Base-by-base conservation (phyloP, 176 grass and related monocot species). In the Eleusine coracana region DNA sequence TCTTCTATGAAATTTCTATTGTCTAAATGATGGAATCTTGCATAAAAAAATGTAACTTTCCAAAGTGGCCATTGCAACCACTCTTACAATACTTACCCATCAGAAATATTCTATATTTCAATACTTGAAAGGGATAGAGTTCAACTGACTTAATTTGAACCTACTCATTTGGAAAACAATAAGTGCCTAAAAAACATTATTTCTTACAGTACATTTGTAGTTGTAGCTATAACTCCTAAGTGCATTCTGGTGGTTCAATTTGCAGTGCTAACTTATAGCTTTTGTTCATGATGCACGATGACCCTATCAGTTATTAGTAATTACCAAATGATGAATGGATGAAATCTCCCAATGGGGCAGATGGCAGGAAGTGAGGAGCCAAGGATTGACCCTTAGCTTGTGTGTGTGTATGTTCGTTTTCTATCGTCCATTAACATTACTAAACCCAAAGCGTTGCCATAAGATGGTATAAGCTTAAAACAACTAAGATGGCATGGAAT, bases 191-290 rank as follows among this genome's bases (percentile, higher is more conserved):
- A 70, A 77, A 34, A n/a, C 20, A 79, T 44, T 23, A 13, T 23
- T 39, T 70, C 21, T 54, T 59, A 80, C 14, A 5, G 61, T 75
- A 68, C 20, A 74, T 10, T 20, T 63, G 52, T 14, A 87, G 21
- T 40, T 63, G 52, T 18, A 87, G 42, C 16, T 87, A 77, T 23
- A 36, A 82, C 49, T 61, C 6, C 29, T 5, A 1, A 38, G 9
- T 49, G 7, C 20, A 21, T 76, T 54, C 40, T 63, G 18, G 70
- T 70, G 11, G n/a, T 68, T 75, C 61, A 62, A 3, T 51, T 52
- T 40, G 60, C 31, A 60, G n/a, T 7, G n/a, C 23, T 60, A 60
- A 23, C 20, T 25, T 23, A 49, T 41, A 59, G 23, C 20, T 9
- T 11, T 13, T 15, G 20, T 49, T 10, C 10, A 46, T 40, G 18